Base-by-base conservation (phyloP, 2,329 filamentous ascomycete genomes). In the Diaporthe caulivora region DNA sequence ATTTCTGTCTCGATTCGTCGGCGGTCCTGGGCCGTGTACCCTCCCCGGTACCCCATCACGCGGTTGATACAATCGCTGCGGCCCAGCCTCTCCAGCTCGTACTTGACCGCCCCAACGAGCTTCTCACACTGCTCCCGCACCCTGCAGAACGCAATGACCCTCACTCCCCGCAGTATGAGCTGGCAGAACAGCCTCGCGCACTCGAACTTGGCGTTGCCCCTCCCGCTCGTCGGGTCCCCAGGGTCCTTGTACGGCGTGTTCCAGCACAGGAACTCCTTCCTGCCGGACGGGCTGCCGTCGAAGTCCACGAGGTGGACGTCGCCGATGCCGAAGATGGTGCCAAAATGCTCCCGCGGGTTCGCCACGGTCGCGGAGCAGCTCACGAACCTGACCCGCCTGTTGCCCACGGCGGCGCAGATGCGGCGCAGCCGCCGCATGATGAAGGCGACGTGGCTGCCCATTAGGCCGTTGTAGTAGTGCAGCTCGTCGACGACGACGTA, bases 251-350 rank as follows among this genome's bases (percentile, higher is more conserved):
- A 98, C 0, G 97, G 97, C 0, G 96, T 98, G 78, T 99, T 98
- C 97, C 97, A 99, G 82, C 95, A 98, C 9, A 99, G 80, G 73
- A 98, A 98, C 79, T 98, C 96, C 80, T 98, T 98, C 29, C 95
- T 89, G 0, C 96, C 95, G 8, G 95, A 95, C 0, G 97, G 97
- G 0, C 95, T 98, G 1, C 97, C 97, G 80, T 99, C 97, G 79
- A 94, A 95, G 79, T 98, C 95, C 0, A 96, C 93, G 57, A 98
- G 83, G 73, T 88, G 91, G 18, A 98, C 94, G 76, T 95, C 87
- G 0, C 95, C 90, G 9, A 98, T 89, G 0, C 96, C 96, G 77
- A 98, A 98, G n/a, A 99, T 93, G 0, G 94, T 94, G 81, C 92
- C 92, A 89, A 99, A 98, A 81, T 99, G 97, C 78, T 95, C 89